Evolutionary conservation across 768 basidiomycete species (phyloP), one percentile per base, ranked within the genome.

Genomic region (Russula earlei): DNA sequence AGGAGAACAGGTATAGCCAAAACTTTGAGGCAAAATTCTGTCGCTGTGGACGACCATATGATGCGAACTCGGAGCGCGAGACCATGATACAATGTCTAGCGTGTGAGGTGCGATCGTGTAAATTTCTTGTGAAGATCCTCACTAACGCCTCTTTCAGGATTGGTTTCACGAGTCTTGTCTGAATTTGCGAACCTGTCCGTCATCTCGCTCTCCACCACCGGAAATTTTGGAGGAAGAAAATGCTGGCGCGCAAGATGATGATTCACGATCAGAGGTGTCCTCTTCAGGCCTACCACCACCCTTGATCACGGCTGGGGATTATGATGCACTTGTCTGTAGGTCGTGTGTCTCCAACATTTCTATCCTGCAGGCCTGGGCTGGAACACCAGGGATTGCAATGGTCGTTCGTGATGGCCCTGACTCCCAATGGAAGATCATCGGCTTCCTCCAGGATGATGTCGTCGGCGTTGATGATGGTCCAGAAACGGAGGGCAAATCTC

Each of bases 121-220:
- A 7, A 24, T 20, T 55, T 36, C 47, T n/a, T 25, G 24, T n/a
- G 61, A 29, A 25, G 25, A 24, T 17, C 52, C 38, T 58, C 44
- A 37, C 61, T 38, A 14, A 29, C 48, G 31, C 15, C 20, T 33
- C 7, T 38, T 34, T 29, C n/a, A 91, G 88, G 89, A 92, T 65
- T 92, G 90, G 90, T 92, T 83, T 68, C 90, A 92, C 63, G 90
- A 92, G 71, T 91, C 87, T 11, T 92, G 90, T 64, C 81, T 90
- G 62, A 85, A 88, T 68, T 75, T 92, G 41, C 79, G 87, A 57
- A 79, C 84, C 66, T 77, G 77, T 20, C 86, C 85, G 9, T 61
- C 70, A 6, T 76, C 76, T 9, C 74, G 79, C 54, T 75, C 70
- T 46, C 58, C 75, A 4, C 66, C 71, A 0, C 71, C 73, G 17